Evolutionary conservation across 2,329 filamentous ascomycete species (phyloP).

Genomic region (Blastomyces percursus): DNA sequence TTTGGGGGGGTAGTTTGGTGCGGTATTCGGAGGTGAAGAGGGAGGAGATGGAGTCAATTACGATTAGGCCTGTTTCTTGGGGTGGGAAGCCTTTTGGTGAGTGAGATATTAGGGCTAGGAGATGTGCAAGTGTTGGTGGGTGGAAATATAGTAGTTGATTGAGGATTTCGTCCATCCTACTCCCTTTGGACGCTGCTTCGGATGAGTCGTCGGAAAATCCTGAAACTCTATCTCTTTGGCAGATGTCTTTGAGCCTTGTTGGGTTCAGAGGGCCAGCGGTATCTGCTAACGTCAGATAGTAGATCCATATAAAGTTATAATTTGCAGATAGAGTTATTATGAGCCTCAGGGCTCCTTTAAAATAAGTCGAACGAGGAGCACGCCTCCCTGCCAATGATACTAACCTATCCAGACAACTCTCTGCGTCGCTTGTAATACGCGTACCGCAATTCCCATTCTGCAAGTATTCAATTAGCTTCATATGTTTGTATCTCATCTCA

Average conservation of each 20-base stretch:
- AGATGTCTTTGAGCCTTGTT: conserved; percentile 39
- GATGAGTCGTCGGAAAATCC: not conserved
- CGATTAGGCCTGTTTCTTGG: conserved; percentile 51
- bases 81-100: conserved; percentile 56
- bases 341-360: conserved; percentile 6
- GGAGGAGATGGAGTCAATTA: conserved; percentile 68
- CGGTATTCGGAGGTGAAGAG: conserved; percentile 69
- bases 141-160: conserved; percentile 46
- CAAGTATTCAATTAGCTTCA: not conserved
- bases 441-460: conserved; percentile 60
- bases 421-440: conserved; percentile 49
- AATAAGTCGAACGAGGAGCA: not conserved
- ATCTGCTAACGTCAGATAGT: conserved; percentile 26
- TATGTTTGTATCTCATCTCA: not conserved
- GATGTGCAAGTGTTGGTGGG: conserved; percentile 48
- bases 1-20: conserved; percentile 35
- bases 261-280: conserved; percentile 40
- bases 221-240: conserved; percentile 19
- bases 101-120: conserved; percentile 61
- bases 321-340: not conserved
- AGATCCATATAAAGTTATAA: conserved; percentile 5
- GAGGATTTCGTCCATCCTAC: not conserved
- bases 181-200: conserved; percentile 3
- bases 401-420: conserved; percentile 74
- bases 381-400: conserved; percentile 22